Evolutionary conservation across 2,329 filamentous ascomycete genomes (phyloP), one percentile per base, ranked within the genome.

Genomic region (Colletotrichum filicis): DNA sequence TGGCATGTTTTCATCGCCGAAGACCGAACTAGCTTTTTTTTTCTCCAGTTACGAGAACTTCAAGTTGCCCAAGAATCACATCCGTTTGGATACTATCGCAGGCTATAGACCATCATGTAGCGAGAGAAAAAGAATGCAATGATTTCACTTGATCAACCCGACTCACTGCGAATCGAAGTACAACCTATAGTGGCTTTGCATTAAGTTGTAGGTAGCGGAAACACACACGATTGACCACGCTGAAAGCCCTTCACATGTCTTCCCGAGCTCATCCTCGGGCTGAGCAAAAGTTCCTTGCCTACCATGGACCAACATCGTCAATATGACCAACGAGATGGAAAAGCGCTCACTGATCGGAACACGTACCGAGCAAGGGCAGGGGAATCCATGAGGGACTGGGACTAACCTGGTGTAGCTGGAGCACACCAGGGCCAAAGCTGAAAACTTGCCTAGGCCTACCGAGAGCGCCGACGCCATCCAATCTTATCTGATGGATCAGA

Each of bases 401-500:
- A 16, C 11, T 19, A 30, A 14, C 35, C 30, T 24, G 24, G 14
- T 26, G n/a, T 19, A 19, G 12, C 16, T 61, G 12, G 37, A 57
- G 57, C 42, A 32, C 19, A 11, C 22, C n/a, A 67, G 37, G 35
- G 35, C 12, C n/a, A 4, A 26, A 67, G 68, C 63, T 71, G 63
- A 57, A 71, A 71, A 67, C 49, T 66, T 37, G 57, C 19, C 28
- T 55, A 28, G 37, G 55, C 49, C 46, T 35, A 2, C 56, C 49
- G 9, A 30, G n/a, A 5, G 8, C 19, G 22, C 12, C 24, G 11
- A 56, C 57, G 56, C 63, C 57, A 52, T 63, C 69, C 64, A 71
- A 68, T 71, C 64, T 71, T 71, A 71, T 71, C 69, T 68, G 64
- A 71, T 71, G 37, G 56, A 71, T 71, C 69, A 68, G 64, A 71